Evolutionary conservation across 345 rosid genomes (phyloP).

Genomic region (Moricandia moricandioides): DNA sequence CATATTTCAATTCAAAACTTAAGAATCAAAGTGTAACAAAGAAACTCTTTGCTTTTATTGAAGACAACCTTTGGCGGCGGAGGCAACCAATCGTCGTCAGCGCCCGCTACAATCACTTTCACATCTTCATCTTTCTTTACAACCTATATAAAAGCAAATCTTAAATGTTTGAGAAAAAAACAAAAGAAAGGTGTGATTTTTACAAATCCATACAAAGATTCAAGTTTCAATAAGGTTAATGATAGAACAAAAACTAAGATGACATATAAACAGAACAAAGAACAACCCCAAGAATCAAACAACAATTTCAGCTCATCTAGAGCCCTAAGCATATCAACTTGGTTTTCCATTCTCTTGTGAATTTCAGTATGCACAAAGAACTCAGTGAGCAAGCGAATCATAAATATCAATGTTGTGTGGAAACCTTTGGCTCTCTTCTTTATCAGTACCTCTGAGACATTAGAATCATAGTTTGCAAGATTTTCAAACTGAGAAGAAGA

Average conservation of each 20-base stretch:
- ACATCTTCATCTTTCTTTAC: slow-evolving; percentile 36
- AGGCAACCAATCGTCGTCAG: slow-evolving; percentile 78
- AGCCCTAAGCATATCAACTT: not conserved
- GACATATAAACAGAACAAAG: not conserved
- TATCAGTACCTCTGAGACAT: no score
- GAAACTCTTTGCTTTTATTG: not conserved
- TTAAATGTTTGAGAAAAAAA: not conserved
- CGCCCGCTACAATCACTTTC: slow-evolving; percentile 39
- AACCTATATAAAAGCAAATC: slow-evolving; percentile 10
- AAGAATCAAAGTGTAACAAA: no score
- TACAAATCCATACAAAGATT: not conserved
- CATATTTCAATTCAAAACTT: no score
- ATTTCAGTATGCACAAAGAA: not conserved
- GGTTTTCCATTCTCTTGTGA: not conserved
- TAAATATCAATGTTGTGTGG: not conserved
- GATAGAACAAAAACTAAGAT: not conserved
- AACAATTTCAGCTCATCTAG: not conserved
- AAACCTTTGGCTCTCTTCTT: no score
- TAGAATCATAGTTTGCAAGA: no score
- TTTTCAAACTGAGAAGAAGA: no score
- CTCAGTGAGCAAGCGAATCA: not conserved
- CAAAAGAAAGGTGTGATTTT: not conserved
- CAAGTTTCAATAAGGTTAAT: not conserved
- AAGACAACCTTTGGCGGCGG: slow-evolving; percentile 53
- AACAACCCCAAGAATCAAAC: not conserved